Base-by-base conservation (phyloP, 345 rosid genomes). In the Xanthoceras sorbifolium region DNA sequence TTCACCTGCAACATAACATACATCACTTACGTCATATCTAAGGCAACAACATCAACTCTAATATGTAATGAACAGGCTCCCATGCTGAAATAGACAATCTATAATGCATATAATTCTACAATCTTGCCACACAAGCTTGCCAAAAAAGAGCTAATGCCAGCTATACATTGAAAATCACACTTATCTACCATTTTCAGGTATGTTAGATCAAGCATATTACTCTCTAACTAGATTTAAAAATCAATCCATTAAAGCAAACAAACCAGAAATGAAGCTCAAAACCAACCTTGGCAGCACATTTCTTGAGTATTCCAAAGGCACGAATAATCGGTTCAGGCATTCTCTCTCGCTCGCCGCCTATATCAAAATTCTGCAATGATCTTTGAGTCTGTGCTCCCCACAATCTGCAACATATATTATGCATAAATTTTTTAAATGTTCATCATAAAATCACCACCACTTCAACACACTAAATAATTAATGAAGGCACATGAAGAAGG, bases 321-420 rank as follows among this genome's bases (percentile, higher is more conserved):
- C 95, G 97, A 82, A 96, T 81, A 34, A 96, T 92, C 0, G 99
- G 99, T 26, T 92, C 97, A 1, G 99, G 99, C 97, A 93, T 96
- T 31, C 92, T 84, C 83, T 96, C 98, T 1, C 95, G 89, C 75
- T 89, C 94, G 2, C 99, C 98, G 6, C 99, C 99, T 0, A 96
- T 96, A 64, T 96, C 97, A 74, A 96, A 96, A 62, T 93, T 96
- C 81, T 92, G 99, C 79, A 93, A 76, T 63, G 98, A 93, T 83
- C 99, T 88, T 79, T 96, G 99, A 28, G 98, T 96, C 67, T 96
- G 99, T 1, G 99, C 99, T 69, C 97, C 99, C 99, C 98, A 96
- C 62, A 96, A 79, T 77, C 98, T 93, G 77, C 62, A 79, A 34
- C 63, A 57, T 1, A 77, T 26, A 48, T n/a, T 17, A 36, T 1